Evolutionary conservation across 345 rosid species (phyloP).

Genomic region (Gossypium herbaceum): DNA sequence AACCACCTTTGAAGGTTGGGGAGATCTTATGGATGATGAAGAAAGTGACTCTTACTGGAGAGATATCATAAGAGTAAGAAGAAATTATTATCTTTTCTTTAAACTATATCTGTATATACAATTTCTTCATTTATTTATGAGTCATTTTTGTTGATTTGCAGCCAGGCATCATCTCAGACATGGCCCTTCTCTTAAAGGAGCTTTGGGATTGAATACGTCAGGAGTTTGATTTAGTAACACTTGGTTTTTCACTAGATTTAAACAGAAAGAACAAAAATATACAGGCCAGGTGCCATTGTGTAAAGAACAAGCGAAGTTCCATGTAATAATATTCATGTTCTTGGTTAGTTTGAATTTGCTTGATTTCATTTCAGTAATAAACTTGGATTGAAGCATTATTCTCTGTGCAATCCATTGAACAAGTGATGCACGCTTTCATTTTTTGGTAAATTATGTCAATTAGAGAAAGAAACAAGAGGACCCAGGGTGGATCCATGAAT

Average conservation of each 20-base stretch:
- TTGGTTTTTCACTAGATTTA: slow-evolving; percentile 1
- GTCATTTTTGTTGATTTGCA: slow-evolving; percentile 21
- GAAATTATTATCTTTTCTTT: neutral
- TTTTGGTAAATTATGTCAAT: neutral
- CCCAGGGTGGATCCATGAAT: slow-evolving; percentile 9
- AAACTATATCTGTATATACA: neutral
- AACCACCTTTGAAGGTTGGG: slow-evolving; percentile 47
- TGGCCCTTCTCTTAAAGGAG: slow-evolving; percentile 36
- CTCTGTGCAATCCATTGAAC: neutral
- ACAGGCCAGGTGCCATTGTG: slow-evolving; percentile 12
- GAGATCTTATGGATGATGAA: slow-evolving; percentile 47
- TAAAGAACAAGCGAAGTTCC: neutral
- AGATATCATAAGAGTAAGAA: slow-evolving; percentile 53
- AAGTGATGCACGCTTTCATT: neutral
- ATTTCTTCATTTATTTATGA: neutral
- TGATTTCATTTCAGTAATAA: neutral
- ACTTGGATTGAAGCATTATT: neutral
- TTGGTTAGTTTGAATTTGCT: neutral
- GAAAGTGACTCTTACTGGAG: slow-evolving; percentile 51
- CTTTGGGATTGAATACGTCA: slow-evolving; percentile 8
- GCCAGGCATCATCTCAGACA: slow-evolving; percentile 49
- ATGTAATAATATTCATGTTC: neutral
- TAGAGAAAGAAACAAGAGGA: neutral
- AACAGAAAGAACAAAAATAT: neutral
- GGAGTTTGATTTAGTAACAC: neutral